These are phyloP conservation scores for Coriolopsis trogii DNA, from an alignment of 1,284 basidiomycete species.

Conservation along the genomic window DNA sequence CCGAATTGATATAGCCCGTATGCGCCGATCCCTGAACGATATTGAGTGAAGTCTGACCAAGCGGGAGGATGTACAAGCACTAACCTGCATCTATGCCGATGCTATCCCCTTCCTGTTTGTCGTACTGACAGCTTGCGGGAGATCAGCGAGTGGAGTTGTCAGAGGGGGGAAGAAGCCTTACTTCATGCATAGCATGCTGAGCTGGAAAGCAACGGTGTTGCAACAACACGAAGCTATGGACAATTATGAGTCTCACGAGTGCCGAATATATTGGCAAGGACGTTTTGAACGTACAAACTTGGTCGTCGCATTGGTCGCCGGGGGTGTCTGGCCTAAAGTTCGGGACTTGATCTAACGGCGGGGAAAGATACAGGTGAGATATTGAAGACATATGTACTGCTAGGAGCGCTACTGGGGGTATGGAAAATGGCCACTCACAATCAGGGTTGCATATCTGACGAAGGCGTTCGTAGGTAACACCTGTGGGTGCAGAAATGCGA, in stretches of 20 bases:
- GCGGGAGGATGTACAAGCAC: neutral
- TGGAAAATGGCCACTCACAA: slow-evolving; percentile 3
- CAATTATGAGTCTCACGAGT: too few relatives aligned
- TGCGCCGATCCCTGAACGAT: neutral
- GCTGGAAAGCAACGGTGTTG: slow-evolving; percentile 15
- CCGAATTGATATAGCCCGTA: neutral
- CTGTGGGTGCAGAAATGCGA: neutral
- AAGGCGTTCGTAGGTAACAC: slow-evolving; percentile 14
- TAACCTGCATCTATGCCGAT: slow-evolving; percentile 8
- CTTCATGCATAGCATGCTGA: slow-evolving; percentile 22
- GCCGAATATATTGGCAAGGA: neutral
- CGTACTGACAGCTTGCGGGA: slow-evolving; percentile 14
- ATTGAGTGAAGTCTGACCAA: neutral
- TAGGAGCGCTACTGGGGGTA: neutral
- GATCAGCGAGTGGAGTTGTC: neutral
- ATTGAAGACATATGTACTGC: neutral
- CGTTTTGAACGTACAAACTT: slow-evolving; percentile 3
- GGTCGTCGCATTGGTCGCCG: slow-evolving; percentile 14
- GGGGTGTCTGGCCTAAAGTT: slow-evolving; percentile 8
- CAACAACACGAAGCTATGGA: slow-evolving; percentile 14
- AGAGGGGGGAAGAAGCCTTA: neutral
- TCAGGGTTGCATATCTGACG: slow-evolving; percentile 13
- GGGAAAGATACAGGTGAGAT: neutral
- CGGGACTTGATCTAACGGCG: slow-evolving; percentile 17
- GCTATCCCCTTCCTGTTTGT: neutral